These are phyloP conservation scores for Gastrolobium bilobum DNA, from an alignment of 306 rosid species.

Conservation along the genomic window DNA sequence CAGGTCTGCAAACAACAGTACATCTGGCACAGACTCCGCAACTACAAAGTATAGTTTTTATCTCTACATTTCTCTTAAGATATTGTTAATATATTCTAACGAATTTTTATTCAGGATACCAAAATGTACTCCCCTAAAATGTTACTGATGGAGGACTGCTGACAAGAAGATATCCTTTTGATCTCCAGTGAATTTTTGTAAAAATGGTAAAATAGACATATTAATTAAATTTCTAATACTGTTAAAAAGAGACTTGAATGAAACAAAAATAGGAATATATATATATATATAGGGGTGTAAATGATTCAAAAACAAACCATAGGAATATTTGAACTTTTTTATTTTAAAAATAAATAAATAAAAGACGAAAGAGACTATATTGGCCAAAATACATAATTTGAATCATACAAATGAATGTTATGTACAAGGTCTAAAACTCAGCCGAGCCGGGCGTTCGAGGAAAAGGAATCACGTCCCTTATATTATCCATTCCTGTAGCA, in stretches of 20 bases:
- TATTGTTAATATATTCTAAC: constrained; percentile 12
- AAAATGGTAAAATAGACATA: no score
- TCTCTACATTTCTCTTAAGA: constrained; percentile 28
- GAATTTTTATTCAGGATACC: constrained; percentile 5
- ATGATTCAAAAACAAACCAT: no score
- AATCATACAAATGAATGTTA: constrained; percentile 13
- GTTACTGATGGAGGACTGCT: constrained; percentile 15
- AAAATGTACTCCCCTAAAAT: neutral
- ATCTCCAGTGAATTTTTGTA: neutral
- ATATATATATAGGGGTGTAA: no score
- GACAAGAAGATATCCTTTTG: constrained; percentile 9
- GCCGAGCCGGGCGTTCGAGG: constrained; percentile 93
- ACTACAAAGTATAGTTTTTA: constrained; percentile 61
- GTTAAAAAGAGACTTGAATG: no score
- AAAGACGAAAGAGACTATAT: neutral
- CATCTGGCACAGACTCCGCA: constrained; percentile 52
- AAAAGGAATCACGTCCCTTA: constrained; percentile 90
- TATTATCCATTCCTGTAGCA: constrained; percentile 93
- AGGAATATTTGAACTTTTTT: neutral
- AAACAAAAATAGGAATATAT: no score
- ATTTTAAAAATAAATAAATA: neutral
- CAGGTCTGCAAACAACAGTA: constrained; percentile 58
- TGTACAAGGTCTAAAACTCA: constrained; percentile 62
- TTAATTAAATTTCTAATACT: no score
- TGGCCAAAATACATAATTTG: constrained; percentile 8